Conservation (phyloP, 192 early-diverging fungal species). For the Bifiguratus adelaidae region DNA sequence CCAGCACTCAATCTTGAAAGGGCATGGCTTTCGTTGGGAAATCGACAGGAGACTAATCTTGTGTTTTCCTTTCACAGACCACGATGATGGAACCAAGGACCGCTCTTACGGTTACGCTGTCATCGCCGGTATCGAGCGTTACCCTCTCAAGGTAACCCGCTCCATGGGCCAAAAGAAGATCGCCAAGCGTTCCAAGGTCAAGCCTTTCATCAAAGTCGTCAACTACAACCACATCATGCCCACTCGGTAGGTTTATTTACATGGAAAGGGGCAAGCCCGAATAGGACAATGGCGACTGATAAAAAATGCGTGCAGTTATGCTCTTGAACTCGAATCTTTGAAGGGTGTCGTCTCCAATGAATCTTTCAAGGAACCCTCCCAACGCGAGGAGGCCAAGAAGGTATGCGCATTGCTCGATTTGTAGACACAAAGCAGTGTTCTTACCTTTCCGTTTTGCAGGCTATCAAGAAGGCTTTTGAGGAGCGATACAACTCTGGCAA, state of each 20-base stretch:
- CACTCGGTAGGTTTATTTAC: conserved; percentile 60
- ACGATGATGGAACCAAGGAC: conserved; percentile 96
- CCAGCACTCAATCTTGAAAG: too few relatives aligned
- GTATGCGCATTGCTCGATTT: conserved; percentile 1
- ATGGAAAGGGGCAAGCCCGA: not conserved
- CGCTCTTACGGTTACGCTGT: conserved; percentile 97
- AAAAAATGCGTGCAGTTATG: conserved; percentile 50
- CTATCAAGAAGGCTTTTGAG: conserved; percentile 93
- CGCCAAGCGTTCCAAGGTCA: conserved; percentile 93
- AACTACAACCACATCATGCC: conserved; percentile 99
- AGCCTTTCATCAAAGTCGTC: conserved; percentile 98
- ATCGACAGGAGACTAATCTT: too few relatives aligned
- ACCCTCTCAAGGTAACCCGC: conserved; percentile 96
- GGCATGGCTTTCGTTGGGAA: too few relatives aligned
- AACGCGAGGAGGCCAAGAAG: conserved; percentile 85
- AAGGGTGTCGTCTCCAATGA: conserved; percentile 82
- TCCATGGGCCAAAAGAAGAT: conserved; percentile 92
- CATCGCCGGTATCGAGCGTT: conserved; percentile 94
- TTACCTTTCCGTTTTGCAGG: conserved; percentile 9
- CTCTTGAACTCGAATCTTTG: conserved; percentile 89
- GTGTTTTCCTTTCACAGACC: conserved; percentile 28
- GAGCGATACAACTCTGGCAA: conserved; percentile 97
- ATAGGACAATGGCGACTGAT: not conserved
- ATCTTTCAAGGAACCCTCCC: conserved; percentile 90
- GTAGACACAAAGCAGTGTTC: not conserved